Percentiles rank a stretch among this genome's conserved stretches.
phyloP scores from a whole-genome alignment of 179 eudicot genomes.

The Camellia oleifera region DNA sequence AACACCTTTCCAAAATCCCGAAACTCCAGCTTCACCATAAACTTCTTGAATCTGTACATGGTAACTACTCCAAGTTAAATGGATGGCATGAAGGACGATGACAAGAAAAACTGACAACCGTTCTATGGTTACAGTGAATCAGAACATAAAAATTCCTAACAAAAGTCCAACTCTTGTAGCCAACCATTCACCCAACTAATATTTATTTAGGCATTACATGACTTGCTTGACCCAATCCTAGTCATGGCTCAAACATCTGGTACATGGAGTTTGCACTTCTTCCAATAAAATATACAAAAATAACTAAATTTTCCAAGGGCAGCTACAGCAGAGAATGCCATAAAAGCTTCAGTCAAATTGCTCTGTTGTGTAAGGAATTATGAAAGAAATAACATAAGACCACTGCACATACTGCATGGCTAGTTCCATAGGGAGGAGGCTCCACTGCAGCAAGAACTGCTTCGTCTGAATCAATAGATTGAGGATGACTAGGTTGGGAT shows the following conservation, averaged over 20 bases:
- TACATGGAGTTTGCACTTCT: background rate
- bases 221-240: background rate
- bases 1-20: constrained; percentile 97
- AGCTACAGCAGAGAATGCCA: background rate
- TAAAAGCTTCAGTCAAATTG: background rate
- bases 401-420: constrained; percentile 58
- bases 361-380: background rate
- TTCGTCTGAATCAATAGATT: constrained; percentile 36
- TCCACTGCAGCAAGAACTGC: constrained; percentile 48
- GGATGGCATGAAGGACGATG: background rate
- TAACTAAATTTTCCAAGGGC: background rate
- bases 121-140: background rate
- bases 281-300: background rate
- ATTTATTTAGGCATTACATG: background rate
- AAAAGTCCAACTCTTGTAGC: background rate
- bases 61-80: constrained; percentile 14
- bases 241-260: background rate
- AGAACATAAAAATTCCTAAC: background rate
- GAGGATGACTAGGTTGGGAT: constrained; percentile 30
- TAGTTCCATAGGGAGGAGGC: constrained; percentile 82
- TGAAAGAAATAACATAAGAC: background rate
- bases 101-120: background rate
- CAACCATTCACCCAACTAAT: background rate
- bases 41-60: constrained; percentile 79
- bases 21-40: constrained; percentile 83